phyloP scores from a whole-genome alignment of 2,329 filamentous ascomycete genomes.

The Dryadomyces quercus-mongolicae region DNA sequence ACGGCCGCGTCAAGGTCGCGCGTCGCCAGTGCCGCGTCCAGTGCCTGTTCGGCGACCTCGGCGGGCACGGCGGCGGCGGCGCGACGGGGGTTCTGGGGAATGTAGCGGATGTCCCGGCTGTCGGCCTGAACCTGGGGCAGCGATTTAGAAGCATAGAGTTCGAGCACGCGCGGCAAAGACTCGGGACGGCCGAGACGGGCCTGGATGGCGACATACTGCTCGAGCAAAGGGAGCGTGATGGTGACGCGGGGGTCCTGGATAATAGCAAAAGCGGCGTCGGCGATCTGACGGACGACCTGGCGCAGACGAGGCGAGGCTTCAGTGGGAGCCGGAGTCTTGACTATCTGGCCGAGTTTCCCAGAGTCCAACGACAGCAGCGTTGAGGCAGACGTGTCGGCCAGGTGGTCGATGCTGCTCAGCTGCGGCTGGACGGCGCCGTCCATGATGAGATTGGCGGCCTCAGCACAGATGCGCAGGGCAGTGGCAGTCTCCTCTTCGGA shows the following conservation, averaged over 20 bases:
- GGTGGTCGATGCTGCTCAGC: slow-evolving; percentile 24
- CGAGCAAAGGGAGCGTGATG: slow-evolving; percentile 62
- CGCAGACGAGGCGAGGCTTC: slow-evolving; percentile 16
- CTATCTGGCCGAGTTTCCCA: neutral
- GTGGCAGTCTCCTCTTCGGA: slow-evolving; percentile 28
- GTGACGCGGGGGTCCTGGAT: slow-evolving; percentile 65
- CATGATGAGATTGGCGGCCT: slow-evolving; percentile 24
- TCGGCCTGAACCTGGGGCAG: slow-evolving; percentile 40
- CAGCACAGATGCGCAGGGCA: slow-evolving; percentile 32
- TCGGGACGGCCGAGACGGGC: slow-evolving; percentile 59
- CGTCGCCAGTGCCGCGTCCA: slow-evolving; percentile 67
- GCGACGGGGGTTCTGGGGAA: slow-evolving; percentile 52
- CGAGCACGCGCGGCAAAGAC: slow-evolving; percentile 67
- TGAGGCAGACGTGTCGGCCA: slow-evolving; percentile 36
- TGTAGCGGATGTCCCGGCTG: slow-evolving; percentile 40
- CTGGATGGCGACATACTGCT: slow-evolving; percentile 66
- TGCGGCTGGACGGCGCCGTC: slow-evolving; percentile 27
- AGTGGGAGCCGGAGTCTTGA: neutral
- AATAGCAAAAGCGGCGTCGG: slow-evolving; percentile 53
- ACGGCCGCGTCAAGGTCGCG: slow-evolving; percentile 70
- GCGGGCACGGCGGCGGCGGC: slow-evolving; percentile 60
- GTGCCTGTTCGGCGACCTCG: slow-evolving; percentile 58
- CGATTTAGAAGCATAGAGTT: slow-evolving; percentile 75
- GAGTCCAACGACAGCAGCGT: slow-evolving; percentile 35
- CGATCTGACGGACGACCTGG: slow-evolving; percentile 39